A percentile compares a stretch with the other conserved stretches of the same genome.
Evolutionary conservation across 169 alveolate genomes (phyloP).

Genomic region (Amoebophrya sp.): DNA sequence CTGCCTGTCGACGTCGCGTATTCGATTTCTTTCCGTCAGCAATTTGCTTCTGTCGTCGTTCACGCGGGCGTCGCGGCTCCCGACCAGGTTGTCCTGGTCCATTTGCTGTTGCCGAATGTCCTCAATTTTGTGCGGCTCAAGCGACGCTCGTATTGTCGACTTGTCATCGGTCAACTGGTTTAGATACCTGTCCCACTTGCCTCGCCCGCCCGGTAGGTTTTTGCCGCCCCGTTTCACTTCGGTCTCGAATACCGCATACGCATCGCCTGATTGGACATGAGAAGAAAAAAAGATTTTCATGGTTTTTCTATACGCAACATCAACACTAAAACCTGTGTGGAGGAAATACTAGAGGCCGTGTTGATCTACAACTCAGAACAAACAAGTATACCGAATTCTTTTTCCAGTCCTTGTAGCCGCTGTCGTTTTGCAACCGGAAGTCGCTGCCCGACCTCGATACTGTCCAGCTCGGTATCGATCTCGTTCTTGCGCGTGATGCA

Average conservation of each 20-base stretch:
- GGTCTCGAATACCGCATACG: background rate
- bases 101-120: background rate
- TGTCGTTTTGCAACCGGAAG: background rate
- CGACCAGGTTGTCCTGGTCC: background rate
- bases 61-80: background rate
- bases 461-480: background rate
- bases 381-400: background rate
- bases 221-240: background rate
- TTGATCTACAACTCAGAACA: background rate
- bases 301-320: too few species aligned
- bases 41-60: background rate
- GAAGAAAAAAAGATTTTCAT: too few species aligned
- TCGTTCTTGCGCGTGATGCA: conserved; percentile 14
- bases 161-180: background rate
- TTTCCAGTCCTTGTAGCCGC: background rate
- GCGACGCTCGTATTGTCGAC: background rate
- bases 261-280: background rate
- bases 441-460: background rate
- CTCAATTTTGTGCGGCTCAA: background rate
- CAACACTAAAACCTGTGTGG: too few species aligned
- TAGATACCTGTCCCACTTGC: background rate
- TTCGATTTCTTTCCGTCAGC: background rate
- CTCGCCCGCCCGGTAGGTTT: background rate
- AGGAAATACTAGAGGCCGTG: too few species aligned
- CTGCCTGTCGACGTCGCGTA: background rate